Conservation (phyloP, 2,329 filamentous ascomycete genomes). For the Cytospora leucostoma region DNA sequence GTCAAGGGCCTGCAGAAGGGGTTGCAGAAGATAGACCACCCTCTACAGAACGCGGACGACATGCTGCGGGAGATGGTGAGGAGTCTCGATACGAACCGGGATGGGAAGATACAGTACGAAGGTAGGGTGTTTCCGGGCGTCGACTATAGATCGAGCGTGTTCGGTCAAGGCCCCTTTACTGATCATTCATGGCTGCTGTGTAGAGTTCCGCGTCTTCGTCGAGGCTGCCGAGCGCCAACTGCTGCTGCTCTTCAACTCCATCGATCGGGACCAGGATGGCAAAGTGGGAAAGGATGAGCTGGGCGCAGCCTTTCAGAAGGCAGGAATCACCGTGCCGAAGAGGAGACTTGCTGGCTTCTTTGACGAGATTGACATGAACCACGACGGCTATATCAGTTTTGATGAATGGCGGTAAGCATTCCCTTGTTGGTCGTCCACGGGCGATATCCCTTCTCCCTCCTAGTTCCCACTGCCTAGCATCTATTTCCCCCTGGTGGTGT, state of each 20-base stretch:
- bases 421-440: constrained; percentile 24
- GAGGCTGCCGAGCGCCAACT: constrained; percentile 84
- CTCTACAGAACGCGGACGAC: constrained; percentile 85
- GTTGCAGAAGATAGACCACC: constrained; percentile 86
- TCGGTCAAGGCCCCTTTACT: constrained; percentile 15
- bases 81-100: constrained; percentile 79
- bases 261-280: constrained; percentile 84
- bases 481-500: neutral
- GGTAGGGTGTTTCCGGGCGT: constrained; percentile 54
- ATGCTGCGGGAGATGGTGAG: constrained; percentile 80
- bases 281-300: constrained; percentile 87
- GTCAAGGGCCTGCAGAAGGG: constrained; percentile 82
- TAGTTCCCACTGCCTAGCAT: neutral
- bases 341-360: constrained; percentile 85
- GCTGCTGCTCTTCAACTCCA: constrained; percentile 76
- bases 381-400: constrained; percentile 85
- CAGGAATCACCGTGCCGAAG: constrained; percentile 76
- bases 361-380: constrained; percentile 82
- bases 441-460: constrained; percentile 2
- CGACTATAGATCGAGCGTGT: constrained; percentile 4
- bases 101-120: constrained; percentile 88
- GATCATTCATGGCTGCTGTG: constrained; percentile 20
- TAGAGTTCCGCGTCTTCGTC: constrained; percentile 90
- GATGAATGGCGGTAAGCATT: constrained; percentile 91
- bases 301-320: constrained; percentile 71